A percentile compares a stretch with the other conserved stretches of the same genome.
Conservation (phyloP, 164 flowering plant species). For the Aristolochia contorta region DNA sequence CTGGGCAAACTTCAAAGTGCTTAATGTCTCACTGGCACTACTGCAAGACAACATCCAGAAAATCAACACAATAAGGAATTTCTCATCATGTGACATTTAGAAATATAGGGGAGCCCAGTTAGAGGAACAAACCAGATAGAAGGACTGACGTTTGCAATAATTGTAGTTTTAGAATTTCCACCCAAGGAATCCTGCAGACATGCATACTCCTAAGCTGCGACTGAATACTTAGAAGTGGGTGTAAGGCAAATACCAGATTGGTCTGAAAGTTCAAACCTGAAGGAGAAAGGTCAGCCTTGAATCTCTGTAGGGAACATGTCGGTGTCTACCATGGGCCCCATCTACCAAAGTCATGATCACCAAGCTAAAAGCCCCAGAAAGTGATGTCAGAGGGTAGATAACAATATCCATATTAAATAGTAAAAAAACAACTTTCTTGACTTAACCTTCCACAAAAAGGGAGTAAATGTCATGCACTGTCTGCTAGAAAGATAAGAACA, state of each 20-base stretch:
- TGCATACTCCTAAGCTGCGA: not conserved
- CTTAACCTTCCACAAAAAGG: too few species aligned
- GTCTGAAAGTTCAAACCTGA: conserved; percentile 36
- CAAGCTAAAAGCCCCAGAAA: conserved; percentile 28
- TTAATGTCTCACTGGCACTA: conserved; percentile 70
- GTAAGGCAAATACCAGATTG: too few species aligned
- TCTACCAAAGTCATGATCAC: conserved; percentile 89
- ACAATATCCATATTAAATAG: not conserved
- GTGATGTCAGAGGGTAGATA: too few species aligned
- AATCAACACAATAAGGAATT: not conserved
- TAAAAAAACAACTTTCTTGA: not conserved
- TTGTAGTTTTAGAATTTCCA: conserved; percentile 87
- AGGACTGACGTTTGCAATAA: conserved; percentile 87
- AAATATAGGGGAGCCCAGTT: not conserved
- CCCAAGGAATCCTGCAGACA: conserved; percentile 80
- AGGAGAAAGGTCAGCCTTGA: conserved; percentile 91
- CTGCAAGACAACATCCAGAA: conserved; percentile 34
- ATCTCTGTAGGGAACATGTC: conserved; percentile 88
- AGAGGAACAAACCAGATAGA: conserved; percentile 44
- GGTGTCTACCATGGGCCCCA: conserved; percentile 81
- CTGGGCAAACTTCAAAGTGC: conserved; percentile 87
- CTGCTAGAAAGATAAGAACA: too few species aligned
- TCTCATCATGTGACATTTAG: not conserved
- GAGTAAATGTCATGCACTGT: too few species aligned
- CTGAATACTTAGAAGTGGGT: not conserved